These are phyloP conservation scores for Helotiales sp. DNA, from an alignment of 2,329 filamentous ascomycete species.

Conservation along the genomic window DNA sequence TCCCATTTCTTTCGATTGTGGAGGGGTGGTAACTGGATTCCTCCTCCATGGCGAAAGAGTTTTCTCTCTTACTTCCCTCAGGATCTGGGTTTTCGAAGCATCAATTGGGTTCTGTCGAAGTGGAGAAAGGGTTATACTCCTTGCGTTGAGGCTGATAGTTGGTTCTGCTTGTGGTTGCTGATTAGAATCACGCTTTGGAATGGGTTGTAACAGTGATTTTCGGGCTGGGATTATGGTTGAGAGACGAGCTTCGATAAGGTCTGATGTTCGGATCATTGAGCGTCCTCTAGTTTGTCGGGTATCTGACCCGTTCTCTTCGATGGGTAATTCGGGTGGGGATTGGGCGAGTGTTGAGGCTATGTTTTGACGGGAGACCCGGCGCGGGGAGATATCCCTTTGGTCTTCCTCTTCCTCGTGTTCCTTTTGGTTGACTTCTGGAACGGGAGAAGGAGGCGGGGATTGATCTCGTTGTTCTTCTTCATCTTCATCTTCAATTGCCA, in stretches of 20 bases:
- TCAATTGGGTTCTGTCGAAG: conserved; percentile 12
- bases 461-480: conserved; percentile 1
- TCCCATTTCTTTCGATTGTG: background rate
- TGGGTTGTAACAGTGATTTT: conserved; percentile 3
- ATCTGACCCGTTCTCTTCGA: background rate
- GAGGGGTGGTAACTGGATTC: background rate
- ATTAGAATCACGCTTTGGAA: too few species aligned
- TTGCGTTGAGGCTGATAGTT: too few species aligned
- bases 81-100: background rate
- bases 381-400: conserved; percentile 3
- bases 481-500: background rate
- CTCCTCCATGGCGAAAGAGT: background rate
- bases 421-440: background rate
- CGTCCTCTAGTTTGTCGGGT: conserved; percentile 11
- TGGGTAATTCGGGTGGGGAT: background rate
- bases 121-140: conserved; percentile 18
- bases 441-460: background rate
- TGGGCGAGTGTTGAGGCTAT: conserved; percentile 12
- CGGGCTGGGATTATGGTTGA: conserved; percentile 5
- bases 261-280: conserved; percentile 24
- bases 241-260: conserved; percentile 18
- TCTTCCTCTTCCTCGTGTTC: background rate
- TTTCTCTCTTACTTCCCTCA: background rate
- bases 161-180: too few species aligned
- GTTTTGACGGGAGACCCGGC: conserved; percentile 10